These are phyloP conservation scores for Gloeostereum incarnatum DNA, from an alignment of 768 basidiomycete species.

Conservation along the genomic window DNA sequence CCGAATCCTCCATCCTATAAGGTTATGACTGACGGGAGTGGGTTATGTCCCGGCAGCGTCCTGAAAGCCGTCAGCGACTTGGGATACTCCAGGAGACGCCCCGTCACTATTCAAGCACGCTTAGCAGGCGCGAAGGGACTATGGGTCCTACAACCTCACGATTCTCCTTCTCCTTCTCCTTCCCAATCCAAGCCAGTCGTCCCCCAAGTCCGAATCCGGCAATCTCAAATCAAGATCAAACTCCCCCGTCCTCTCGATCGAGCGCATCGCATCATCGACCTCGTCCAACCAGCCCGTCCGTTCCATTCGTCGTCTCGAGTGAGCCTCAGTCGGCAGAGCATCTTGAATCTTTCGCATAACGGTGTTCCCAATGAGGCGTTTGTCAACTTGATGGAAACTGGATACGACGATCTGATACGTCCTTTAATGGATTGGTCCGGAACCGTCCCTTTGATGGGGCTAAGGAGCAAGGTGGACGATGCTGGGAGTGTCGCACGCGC, in stretches of 20 bases:
- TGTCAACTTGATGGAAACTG: conserved; percentile 36
- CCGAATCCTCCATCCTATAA: conserved; percentile 46
- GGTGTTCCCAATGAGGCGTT: conserved; percentile 38
- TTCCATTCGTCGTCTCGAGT: conserved; percentile 33
- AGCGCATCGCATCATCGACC: conserved; percentile 55
- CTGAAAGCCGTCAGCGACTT: no score
- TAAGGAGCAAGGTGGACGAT: conserved; percentile 42
- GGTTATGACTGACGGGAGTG: conserved; percentile 70
- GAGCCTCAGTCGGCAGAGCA: conserved; percentile 41
- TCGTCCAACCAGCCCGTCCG: conserved; percentile 35
- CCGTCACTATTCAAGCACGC: conserved; percentile 51
- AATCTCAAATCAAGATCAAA: conserved; percentile 54
- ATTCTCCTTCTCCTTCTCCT: no score
- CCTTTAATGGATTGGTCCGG: conserved; percentile 46
- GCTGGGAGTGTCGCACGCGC: conserved; percentile 34
- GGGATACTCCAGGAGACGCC: no score
- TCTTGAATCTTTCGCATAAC: conserved; percentile 55
- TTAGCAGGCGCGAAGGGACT: conserved; percentile 53
- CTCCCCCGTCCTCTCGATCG: conserved; percentile 17
- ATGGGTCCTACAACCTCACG: conserved; percentile 43
- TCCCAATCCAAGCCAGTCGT: conserved; percentile 20
- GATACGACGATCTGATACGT: conserved; percentile 35
- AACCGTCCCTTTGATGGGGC: conserved; percentile 30
- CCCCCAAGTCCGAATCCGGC: conserved; percentile 51
- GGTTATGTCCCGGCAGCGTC: no score